Base-by-base conservation (phyloP, 1,284 basidiomycete species). In the Sporisorium iseilematis-ciliati region DNA sequence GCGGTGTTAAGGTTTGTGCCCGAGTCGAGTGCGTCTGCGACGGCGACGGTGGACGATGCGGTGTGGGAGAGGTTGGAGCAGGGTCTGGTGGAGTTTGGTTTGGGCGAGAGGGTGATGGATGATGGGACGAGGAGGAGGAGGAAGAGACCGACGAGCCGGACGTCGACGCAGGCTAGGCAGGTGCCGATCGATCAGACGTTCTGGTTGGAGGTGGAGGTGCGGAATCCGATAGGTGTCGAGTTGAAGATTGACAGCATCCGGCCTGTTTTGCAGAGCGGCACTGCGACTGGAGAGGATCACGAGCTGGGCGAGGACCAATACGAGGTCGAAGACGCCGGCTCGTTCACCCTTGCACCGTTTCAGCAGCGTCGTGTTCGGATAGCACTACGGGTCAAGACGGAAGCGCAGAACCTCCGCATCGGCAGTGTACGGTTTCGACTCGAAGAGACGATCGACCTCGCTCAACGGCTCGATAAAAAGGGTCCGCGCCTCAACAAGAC, bases 401-500 rank as follows among this genome's bases (percentile, higher is more conserved):
- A 74, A n/a, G 29, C 48, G 1, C 54, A 52, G 4, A 40, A 58
- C 0, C 68, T 86, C 33, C 77, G 80, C 3, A 57, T 88, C 50
- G 57, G 70, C 1, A 54, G 76, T 14, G 78, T 87, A 14, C 58
- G 74, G 0, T 89, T 86, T 79, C 58, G 77, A 3, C 87, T 89
- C 70, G 86, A 87, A 60, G 79, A 84, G 33, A 82, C 87, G 50
- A 80, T 89, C 11, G 85, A 85, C 0, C 82, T 85, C 43, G 53
- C 61, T 1, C 87, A 89, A 72, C 49, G 73, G 0, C 83, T 89
- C 2, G 59, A 75, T 3, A 82, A 84, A 12, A 82, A 84, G 12
- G 87, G 88, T 0, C 79, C 77, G 14, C 85, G 88, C 1, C 80
- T 88, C 16, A 81, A 86, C 51, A 69, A 75, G 7, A 87, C 87